Conservation (phyloP, 202 grass and related monocot species). For the Thinopyrum obtusiflorum region DNA sequence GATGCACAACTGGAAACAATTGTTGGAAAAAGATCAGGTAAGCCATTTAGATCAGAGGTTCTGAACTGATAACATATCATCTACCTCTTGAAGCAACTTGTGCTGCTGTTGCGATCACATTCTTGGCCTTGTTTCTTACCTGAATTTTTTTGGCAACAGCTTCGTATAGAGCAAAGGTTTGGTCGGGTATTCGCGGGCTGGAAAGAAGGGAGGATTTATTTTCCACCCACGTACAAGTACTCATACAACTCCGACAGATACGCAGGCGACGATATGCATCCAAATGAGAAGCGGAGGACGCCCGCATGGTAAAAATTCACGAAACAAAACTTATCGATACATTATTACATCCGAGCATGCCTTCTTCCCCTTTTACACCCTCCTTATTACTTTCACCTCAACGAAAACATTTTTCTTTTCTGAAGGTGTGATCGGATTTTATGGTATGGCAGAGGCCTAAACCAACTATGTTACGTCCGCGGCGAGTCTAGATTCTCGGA, state of each 20-base stretch:
- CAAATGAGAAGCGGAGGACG: constrained; percentile 85
- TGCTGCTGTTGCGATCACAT: not conserved
- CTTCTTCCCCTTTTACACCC: not conserved
- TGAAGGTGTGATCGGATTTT: constrained; percentile 95
- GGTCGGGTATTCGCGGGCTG: constrained; percentile 86
- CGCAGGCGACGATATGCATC: constrained; percentile 71
- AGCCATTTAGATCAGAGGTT: not conserved
- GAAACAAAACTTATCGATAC: not conserved
- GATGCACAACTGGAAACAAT: constrained; percentile 93
- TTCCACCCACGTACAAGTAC: constrained; percentile 96
- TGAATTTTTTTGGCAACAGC: constrained; percentile 44
- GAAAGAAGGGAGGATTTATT: constrained; percentile 94
- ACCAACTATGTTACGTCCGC: constrained; percentile 75
- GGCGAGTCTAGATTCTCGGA: constrained; percentile 92
- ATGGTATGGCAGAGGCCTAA: constrained; percentile 83
- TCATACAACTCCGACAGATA: constrained; percentile 91
- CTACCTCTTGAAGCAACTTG: not conserved
- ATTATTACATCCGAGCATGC: not conserved
- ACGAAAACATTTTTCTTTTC: not conserved
- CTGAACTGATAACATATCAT: not conserved
- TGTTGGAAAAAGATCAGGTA: constrained; percentile 96
- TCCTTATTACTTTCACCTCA: not conserved
- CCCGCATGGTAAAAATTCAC: constrained; percentile 71
- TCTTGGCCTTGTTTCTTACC: constrained; percentile 19
- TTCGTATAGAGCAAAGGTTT: constrained; percentile 81